Evolutionary conservation across 176 grass and related monocot genomes (phyloP), one percentile per base, ranked within the genome.

Genomic region (Chloris gayana): DNA sequence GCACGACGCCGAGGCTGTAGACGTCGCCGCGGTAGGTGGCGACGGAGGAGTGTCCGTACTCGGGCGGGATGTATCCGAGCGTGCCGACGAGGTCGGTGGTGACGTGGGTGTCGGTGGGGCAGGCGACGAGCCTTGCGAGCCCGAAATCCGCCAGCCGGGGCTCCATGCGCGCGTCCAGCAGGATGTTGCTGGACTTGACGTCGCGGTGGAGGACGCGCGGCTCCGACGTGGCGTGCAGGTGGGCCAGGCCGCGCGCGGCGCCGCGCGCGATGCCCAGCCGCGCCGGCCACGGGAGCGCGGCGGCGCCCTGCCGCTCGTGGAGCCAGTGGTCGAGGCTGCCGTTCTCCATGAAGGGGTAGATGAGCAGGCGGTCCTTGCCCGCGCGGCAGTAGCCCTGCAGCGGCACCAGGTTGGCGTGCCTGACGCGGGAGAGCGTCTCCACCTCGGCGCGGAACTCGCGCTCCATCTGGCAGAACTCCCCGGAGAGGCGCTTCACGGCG

Each of bases 111-210:
- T 81, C 87, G 68, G 74, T 66, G 57, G 70, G 49, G 61, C 42
- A 71, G 19, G 75, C 82, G 45, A 90, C 79, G 11, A 80, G 54
- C 47, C 89, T 54, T 0, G 93, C 89, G 31, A 92, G 76, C 0
- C 93, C 93, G 82, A 96, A 96, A 75, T 96, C 93, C 15, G 87
- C 70, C 15, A 96, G 89, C 71, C 85, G 74, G 1, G 87, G 79
- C 50, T 67, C 87, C 82, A 93, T 60, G 13, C 1, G 9, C 13
- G 70, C 90, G 76, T 90, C 93, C 4, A 96, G 93, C 19, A 96
- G 87, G 67, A 96, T 91, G 90, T 96, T 96, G 85, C 87, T 90
- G 14, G 93, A 84, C 85, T 96, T 96, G 85, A 96, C 72, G 85
- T 96, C 93, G 19, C 90, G 82, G 82, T 96, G 93, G 50, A 92